A percentile compares a stretch with the other conserved stretches of the same genome.
Evolutionary conservation across 441 rosid species (phyloP).

Genomic region (Syzygium syzygioides): DNA sequence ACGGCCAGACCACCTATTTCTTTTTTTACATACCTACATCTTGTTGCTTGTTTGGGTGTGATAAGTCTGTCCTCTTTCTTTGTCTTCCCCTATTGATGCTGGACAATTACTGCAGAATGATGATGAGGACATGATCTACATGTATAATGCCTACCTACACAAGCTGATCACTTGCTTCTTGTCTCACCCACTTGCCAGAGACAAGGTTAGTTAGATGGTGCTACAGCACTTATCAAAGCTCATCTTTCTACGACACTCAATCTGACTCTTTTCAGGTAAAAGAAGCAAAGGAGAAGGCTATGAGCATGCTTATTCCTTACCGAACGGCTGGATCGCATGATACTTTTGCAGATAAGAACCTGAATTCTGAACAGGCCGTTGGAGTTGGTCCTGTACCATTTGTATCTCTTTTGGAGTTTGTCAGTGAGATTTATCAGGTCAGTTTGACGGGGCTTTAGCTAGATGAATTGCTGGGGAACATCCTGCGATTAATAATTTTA

Average conservation of each 20-base stretch:
- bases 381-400: constrained; percentile 48
- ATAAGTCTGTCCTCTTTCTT: neutral
- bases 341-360: constrained; percentile 42
- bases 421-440: constrained; percentile 93
- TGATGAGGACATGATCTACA: constrained; percentile 85
- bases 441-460: constrained; percentile 9
- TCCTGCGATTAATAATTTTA: neutral
- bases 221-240: neutral
- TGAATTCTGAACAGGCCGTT: constrained; percentile 46
- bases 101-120: constrained; percentile 59
- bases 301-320: constrained; percentile 62
- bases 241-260: constrained; percentile 13
- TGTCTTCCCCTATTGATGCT: constrained; percentile 20
- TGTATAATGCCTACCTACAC: constrained; percentile 94
- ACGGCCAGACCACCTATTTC: neutral
- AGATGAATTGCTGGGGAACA: neutral
- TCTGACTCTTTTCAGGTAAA: constrained; percentile 52
- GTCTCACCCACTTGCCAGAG: constrained; percentile 86
- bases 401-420: constrained; percentile 86
- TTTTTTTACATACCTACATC: constrained; percentile 4
- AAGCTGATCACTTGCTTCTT: constrained; percentile 87
- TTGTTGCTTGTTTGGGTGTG: neutral
- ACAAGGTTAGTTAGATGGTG: constrained; percentile 60
- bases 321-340: constrained; percentile 40
- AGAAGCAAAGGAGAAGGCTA: constrained; percentile 90